Conservation (phyloP, 139 green algal genomes). For the Haematococcus sp. region DNA sequence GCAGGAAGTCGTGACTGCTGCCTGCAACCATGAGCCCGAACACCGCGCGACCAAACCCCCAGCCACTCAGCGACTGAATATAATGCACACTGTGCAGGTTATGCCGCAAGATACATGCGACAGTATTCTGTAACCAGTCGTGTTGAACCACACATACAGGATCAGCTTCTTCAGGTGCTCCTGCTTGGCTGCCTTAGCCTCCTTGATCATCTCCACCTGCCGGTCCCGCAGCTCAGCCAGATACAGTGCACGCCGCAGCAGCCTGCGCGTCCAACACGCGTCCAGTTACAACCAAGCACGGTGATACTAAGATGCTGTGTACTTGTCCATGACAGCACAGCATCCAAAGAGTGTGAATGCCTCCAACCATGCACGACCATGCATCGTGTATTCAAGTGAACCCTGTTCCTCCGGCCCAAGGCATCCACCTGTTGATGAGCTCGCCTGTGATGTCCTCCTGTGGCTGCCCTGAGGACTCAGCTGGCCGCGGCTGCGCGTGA, state of each 20-base stretch:
- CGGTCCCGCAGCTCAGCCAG: background rate
- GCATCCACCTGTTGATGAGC: background rate
- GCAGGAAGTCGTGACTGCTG: background rate
- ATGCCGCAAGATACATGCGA: background rate
- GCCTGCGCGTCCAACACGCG: background rate
- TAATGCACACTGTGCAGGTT: background rate
- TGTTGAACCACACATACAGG: no score
- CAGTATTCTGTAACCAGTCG: no score
- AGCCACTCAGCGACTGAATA: background rate
- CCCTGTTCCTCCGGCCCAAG: no score
- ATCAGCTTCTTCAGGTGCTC: background rate
- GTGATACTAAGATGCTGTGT: no score
- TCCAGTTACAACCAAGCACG: no score
- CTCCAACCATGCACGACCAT: no score
- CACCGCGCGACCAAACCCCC: background rate
- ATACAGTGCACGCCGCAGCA: background rate
- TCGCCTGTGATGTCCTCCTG: background rate
- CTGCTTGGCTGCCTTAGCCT: background rate
- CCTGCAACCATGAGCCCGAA: background rate
- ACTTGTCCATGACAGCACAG: no score
- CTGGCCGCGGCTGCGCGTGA: background rate
- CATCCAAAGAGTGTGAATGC: no score
- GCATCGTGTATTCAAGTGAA: no score
- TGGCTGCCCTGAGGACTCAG: no score
- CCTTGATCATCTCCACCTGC: conserved; percentile 6